Conservation (phyloP, 169 alveolate species). For the Cryptosporidium viatorum region DNA sequence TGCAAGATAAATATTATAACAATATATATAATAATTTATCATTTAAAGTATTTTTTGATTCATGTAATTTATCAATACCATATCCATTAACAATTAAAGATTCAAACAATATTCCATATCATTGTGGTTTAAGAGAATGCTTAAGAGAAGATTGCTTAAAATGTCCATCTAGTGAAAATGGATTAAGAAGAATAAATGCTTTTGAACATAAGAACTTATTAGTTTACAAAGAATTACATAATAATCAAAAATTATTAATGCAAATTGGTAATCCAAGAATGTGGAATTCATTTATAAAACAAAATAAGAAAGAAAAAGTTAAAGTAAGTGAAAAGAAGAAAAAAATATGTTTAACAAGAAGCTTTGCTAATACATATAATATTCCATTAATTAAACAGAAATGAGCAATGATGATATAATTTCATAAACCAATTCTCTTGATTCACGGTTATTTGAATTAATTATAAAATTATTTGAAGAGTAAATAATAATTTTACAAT, state of each 20-base stretch:
- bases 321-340: background rate
- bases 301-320: background rate
- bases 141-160: conserved; percentile 23
- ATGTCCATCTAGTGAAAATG: background rate
- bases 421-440: conserved; percentile 39
- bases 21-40: conserved; percentile 33
- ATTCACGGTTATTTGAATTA: conserved; percentile 2
- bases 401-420: conserved; percentile 45
- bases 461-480: conserved; percentile 34
- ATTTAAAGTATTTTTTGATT: conserved; percentile 60
- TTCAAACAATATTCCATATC: background rate
- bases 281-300: conserved; percentile 55
- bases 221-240: conserved; percentile 43
- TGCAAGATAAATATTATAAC: conserved; percentile 68
- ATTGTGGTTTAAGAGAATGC: conserved; percentile 61
- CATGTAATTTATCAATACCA: conserved; percentile 54
- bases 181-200: conserved; percentile 33
- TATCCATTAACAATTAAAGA: conserved; percentile 24
- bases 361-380: conserved; percentile 15
- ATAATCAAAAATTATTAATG: conserved; percentile 43
- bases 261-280: conserved; percentile 65
- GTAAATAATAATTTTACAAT: conserved; percentile 24
- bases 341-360: conserved; percentile 33
- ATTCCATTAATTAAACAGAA: conserved; percentile 34
- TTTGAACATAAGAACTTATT: conserved; percentile 14